A percentile compares a stretch with the other conserved stretches of the same genome.
Conservation (phyloP, 2,329 filamentous ascomycete genomes). For the Mariannaea elegans region DNA sequence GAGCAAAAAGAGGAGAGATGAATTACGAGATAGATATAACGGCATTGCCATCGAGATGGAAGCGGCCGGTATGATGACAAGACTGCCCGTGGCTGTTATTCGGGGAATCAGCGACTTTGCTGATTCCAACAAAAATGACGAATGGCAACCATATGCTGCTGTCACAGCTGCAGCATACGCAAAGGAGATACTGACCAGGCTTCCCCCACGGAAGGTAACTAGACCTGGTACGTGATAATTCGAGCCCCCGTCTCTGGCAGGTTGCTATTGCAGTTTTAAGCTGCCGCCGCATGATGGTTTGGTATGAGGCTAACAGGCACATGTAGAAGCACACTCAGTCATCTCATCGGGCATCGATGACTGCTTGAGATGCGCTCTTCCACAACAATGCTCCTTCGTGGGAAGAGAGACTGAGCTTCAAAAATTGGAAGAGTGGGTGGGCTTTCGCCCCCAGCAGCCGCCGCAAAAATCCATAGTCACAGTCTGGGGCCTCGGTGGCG, state of each 20-base stretch:
- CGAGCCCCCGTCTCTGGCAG: no score
- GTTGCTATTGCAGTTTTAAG: no score
- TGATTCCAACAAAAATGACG: conserved; percentile 7
- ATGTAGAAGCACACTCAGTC: neutral
- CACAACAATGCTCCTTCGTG: neutral
- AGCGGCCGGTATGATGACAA: conserved; percentile 5
- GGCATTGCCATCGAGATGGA: conserved; percentile 11
- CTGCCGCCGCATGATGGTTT: no score
- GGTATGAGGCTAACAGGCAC: neutral
- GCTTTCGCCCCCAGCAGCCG: neutral
- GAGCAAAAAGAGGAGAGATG: neutral
- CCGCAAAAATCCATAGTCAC: conserved; percentile 1
- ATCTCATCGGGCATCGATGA: neutral
- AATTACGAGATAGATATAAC: neutral
- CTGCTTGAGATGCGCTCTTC: neutral
- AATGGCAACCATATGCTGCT: conserved; percentile 4
- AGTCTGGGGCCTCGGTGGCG: neutral
- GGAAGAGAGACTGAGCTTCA: neutral
- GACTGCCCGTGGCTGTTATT: conserved; percentile 1
- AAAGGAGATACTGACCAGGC: conserved; percentile 1
- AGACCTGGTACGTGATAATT: neutral
- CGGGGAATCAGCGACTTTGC: conserved; percentile 8
- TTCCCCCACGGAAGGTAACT: neutral
- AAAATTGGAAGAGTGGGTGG: neutral
- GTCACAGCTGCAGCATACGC: conserved; percentile 4